Evolutionary conservation across 371 early-diverging fungal species (phyloP), one percentile per base, ranked within the genome.

Genomic region (Nematocida ausubeli): DNA sequence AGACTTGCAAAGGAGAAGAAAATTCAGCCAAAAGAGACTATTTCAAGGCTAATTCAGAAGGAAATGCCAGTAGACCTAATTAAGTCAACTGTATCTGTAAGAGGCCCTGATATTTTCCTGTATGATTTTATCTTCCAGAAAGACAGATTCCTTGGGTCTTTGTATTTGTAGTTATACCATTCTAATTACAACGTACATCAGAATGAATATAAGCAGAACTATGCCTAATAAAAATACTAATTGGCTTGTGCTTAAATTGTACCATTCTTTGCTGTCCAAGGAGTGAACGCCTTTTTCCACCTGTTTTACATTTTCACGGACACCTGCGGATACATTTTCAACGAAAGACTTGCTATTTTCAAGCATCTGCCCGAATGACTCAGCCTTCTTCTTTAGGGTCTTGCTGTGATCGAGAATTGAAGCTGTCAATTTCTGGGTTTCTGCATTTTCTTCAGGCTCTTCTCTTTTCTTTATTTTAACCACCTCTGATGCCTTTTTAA

Each of bases 311-410:
- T 75, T 75, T 30, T 75, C 68, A 14, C 67, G 12, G 3, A 75
- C 78, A 19, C 66, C 24, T 4, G 30, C 12, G 9, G 78, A 49
- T 3, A 66, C 54, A 37, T n/a, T 67, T 6, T 75, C 78, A n/a
- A 75, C 32, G 34, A 52, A 51, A 2, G 19, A 19, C 47, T 75
- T 75, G 55, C 78, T 75, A n/a, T 72, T 47, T 30, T 75, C 78
- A 42, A 75, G 40, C 78, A 75, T 75, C 14, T 35, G 44, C 32
- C 78, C 78, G 67, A 75, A 75, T n/a, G 49, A 22, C 34, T 75
- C 78, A 37, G 67, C 39, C 35, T 67, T 75, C 44, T 66, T 55
- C 58, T 75, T 75, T 9, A 75, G 52, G 4, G 52, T 64, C 50
- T 65, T 64, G 39, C 65, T 65, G 35, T 75, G 62, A 14, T 75